Evolutionary conservation across 495 filamentous ascomycete genomes (phyloP), one percentile per base, ranked within the genome.

Genomic region (Penicillium lagena): DNA sequence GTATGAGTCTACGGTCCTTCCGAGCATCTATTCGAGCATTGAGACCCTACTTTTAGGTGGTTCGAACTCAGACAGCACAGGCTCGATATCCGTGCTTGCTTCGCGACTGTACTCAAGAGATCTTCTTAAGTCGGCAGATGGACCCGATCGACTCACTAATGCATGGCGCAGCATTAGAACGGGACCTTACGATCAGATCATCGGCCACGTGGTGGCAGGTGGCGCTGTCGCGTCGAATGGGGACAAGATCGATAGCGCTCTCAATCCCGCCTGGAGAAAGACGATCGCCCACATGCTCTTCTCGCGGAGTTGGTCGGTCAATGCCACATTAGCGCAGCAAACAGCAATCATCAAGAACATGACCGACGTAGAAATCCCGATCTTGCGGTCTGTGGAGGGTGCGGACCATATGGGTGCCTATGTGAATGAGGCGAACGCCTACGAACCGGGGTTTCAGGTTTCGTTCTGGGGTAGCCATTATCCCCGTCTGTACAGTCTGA

Each of bases 211-310:
- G 5, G 63, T 67, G 7, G 60, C 62, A 4, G 66, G 64, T 9
- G 58, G 62, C 4, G 51, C 54, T 7, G 62, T 66, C 3, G 56
- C 62, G 12, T 34, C 40, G 7, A 66, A 58, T 36, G 37, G 40
- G 4, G 44, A 57, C 13, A 56, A 41, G 9, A 44, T 65, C 17
- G 56, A 67, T 41, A 64, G 55, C 29, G 60, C 57, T 4, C 37
- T 71, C 35, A 62, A 68, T 41, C 66, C 66, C 1, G 61, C 68
- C 7, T 72, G 67, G 67, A 52, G 66, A 32, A 51, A 64, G 31
- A 47, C 63, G 5, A 36, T 62, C 12, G 39, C 50, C 11, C 64
- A 67, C 38, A 15, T 68, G 33, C 36, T 56, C 12, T 40, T 50
- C 43, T 22, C 40, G 22, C 39, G 46, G 14, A n/a, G 9, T 9